Conservation (phyloP, 2,329 filamentous ascomycete genomes). For the Aspergillus melleus region DNA sequence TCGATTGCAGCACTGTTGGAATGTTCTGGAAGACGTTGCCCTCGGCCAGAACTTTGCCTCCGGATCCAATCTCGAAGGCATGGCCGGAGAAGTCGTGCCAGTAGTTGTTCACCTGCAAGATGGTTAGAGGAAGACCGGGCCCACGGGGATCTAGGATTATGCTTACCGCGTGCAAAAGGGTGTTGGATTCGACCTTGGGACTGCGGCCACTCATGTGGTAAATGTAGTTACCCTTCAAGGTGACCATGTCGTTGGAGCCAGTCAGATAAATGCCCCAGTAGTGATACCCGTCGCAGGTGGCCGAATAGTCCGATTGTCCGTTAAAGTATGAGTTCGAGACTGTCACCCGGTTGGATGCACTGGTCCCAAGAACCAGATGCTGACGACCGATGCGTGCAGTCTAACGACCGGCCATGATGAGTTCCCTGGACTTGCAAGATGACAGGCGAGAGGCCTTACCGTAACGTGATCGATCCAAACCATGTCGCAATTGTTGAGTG, state of each 20-base stretch:
- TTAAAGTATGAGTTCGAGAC: conserved; percentile 62
- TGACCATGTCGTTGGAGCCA: conserved; percentile 57
- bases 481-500: conserved; percentile 45
- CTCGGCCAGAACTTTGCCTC: conserved; percentile 54
- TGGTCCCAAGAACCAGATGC: conserved; percentile 59
- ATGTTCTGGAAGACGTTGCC: conserved; percentile 61
- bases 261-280: conserved; percentile 62
- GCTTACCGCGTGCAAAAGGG: conserved; percentile 55
- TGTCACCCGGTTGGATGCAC: conserved; percentile 56
- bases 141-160: not conserved
- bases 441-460: not conserved
- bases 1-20: conserved; percentile 38
- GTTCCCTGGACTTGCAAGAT: not conserved
- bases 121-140: not conserved
- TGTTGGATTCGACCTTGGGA: conserved; percentile 58
- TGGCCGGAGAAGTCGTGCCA: conserved; percentile 57
- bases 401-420: not conserved
- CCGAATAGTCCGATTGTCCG: conserved; percentile 54
- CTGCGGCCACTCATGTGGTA: conserved; percentile 59
- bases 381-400: conserved; percentile 60
- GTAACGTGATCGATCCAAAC: conserved; percentile 49
- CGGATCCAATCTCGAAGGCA: conserved; percentile 55
- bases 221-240: conserved; percentile 62
- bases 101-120: conserved; percentile 56
- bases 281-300: conserved; percentile 59